Conservation (phyloP, 495 filamentous ascomycete species). For the Annulohypoxylon moriforme region DNA sequence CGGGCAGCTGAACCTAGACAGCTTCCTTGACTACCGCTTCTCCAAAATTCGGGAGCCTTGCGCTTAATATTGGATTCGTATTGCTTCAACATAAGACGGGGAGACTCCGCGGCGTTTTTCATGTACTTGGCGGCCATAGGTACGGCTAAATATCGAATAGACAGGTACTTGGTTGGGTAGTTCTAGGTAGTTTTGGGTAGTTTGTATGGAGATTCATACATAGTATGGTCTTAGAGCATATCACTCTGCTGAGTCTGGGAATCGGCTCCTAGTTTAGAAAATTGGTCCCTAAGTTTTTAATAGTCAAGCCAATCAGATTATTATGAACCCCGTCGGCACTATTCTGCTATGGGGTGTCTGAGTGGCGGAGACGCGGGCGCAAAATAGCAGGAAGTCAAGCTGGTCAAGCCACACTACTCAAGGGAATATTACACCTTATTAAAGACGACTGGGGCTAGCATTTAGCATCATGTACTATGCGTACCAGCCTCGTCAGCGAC, state of each 20-base stretch:
- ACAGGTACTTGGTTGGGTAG: neutral
- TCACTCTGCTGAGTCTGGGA: neutral
- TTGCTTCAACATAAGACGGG: slow-evolving; percentile 36
- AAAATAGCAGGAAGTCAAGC: slow-evolving; percentile 32
- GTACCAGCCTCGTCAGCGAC: slow-evolving; percentile 14
- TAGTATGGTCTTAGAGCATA: neutral
- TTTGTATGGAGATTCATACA: neutral
- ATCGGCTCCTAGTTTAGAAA: slow-evolving; percentile 4
- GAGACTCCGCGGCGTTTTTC: slow-evolving; percentile 12
- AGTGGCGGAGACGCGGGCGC: slow-evolving; percentile 21
- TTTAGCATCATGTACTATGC: neutral
- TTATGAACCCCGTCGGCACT: slow-evolving; percentile 4
- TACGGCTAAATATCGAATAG: slow-evolving; percentile 31
- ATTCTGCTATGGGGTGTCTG: neutral
- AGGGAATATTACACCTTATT: slow-evolving; percentile 2
- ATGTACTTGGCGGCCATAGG: slow-evolving; percentile 14
- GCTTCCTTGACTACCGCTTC: slow-evolving; percentile 18
- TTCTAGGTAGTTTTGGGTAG: too few relatives aligned
- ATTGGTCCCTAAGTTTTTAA: slow-evolving; percentile 6
- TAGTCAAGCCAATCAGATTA: slow-evolving; percentile 27
- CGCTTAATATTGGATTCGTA: slow-evolving; percentile 29
- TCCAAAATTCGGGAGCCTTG: slow-evolving; percentile 23
- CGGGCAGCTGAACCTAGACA: slow-evolving; percentile 24
- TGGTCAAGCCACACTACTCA: slow-evolving; percentile 36
- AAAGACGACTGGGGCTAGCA: slow-evolving; percentile 4